phyloP scores from a whole-genome alignment of 2,329 filamentous ascomycete genomes.

The Colletotrichum noveboracense region DNA sequence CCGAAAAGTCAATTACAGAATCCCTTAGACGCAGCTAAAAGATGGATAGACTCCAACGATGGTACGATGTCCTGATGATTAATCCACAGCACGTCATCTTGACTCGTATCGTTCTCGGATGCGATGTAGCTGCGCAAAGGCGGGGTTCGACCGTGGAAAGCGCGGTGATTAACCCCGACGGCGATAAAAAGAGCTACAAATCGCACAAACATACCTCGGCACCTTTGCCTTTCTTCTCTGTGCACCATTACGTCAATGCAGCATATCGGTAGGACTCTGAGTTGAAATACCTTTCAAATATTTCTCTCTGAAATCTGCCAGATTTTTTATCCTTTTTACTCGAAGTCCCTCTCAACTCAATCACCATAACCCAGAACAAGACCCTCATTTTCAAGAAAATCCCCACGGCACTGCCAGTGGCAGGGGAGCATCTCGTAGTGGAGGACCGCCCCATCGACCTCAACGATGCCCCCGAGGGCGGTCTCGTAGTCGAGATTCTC shows the following conservation, averaged over 20 bases:
- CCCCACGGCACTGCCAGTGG: constrained; percentile 69
- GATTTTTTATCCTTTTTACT: neutral
- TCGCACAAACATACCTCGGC: neutral
- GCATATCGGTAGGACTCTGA: neutral
- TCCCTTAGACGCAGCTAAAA: neutral
- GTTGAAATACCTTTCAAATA: neutral
- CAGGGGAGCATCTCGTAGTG: constrained; percentile 73
- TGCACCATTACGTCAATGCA: neutral
- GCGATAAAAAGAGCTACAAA: neutral
- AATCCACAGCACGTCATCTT: neutral
- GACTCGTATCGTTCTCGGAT: neutral
- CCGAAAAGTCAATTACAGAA: neutral
- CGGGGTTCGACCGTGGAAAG: neutral
- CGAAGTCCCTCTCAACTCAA: neutral
- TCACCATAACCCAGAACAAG: constrained; percentile 68
- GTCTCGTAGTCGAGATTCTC: constrained; percentile 72
- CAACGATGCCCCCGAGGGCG: constrained; percentile 63
- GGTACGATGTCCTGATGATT: neutral
- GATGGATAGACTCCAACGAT: neutral
- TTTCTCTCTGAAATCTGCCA: neutral
- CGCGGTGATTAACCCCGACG: neutral
- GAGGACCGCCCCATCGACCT: constrained; percentile 73
- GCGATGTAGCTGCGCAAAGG: neutral
- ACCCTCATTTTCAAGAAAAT: constrained; percentile 74
- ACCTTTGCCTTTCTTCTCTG: neutral